Percentiles rank a stretch among this genome's conserved stretches.
phyloP scores from a whole-genome alignment of 306 rosid species.

The Vigna unguiculata region DNA sequence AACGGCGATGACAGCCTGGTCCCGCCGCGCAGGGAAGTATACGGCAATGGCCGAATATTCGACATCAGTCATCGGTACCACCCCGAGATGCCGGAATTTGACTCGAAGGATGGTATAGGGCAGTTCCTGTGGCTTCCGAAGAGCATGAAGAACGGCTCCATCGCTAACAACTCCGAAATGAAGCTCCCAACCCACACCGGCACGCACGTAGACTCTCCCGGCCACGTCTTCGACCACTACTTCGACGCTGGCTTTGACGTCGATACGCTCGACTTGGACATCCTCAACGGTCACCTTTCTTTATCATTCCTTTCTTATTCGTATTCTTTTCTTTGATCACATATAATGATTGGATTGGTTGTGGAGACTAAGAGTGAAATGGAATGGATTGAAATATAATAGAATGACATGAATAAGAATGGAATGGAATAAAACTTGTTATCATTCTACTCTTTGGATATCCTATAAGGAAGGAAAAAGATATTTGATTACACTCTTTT shows the following conservation, averaged over 20 bases:
- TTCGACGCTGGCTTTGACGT: constrained; percentile 87
- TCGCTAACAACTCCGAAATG: constrained; percentile 71
- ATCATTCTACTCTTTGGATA: too few relatives aligned
- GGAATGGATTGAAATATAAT: too few relatives aligned
- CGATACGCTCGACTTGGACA: constrained; percentile 77
- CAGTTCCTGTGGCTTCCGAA: constrained; percentile 71
- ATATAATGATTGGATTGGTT: too few relatives aligned
- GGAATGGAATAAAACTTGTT: too few relatives aligned
- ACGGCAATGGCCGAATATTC: constrained; percentile 72
- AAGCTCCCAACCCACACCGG: constrained; percentile 86
- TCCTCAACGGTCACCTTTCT: constrained; percentile 68
- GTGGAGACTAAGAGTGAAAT: too few relatives aligned
- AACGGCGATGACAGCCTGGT: constrained; percentile 31
- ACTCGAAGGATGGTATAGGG: constrained; percentile 62
- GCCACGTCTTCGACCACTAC: constrained; percentile 79
- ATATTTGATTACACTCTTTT: too few relatives aligned
- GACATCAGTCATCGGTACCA: constrained; percentile 76
- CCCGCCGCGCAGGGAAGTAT: constrained; percentile 77
- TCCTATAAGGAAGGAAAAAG: too few relatives aligned
- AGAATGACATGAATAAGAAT: too few relatives aligned
- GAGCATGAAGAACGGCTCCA: constrained; percentile 88
- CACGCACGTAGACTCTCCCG: constrained; percentile 88
- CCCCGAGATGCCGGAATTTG: constrained; percentile 68
- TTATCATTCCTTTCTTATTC: not conserved
- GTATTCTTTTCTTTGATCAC: too few relatives aligned